Evolutionary conservation across 75 land plant genomes (phyloP), one percentile per base, ranked within the genome.

Genomic region (Selaginella moellendorffii): DNA sequence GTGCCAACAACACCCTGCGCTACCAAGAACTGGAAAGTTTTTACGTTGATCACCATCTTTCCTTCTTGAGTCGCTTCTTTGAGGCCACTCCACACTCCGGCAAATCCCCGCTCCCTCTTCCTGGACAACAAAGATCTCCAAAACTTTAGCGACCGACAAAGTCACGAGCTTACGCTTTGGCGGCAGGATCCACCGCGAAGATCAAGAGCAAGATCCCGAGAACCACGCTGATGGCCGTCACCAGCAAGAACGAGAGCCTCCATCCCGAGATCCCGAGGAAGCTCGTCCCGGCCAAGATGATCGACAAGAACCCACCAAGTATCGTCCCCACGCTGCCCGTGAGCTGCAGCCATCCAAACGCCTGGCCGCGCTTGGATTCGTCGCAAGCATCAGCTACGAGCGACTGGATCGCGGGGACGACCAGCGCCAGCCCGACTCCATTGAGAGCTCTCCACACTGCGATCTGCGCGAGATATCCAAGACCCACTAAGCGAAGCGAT

Each of bases 391-490:
- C 95, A 0, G 90, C 95, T 29, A 88, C 83, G 26, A 88, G 77
- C 5, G 95, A 88, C 59, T 78, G 82, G 29, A 85, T 85, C 0
- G 95, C 86, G 29, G 95, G 95, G 12, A 75, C 70, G 29, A 85
- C 95, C 58, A 88, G 60, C 26, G 90, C 95, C 54, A 88, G 79
- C 2, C 95, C 95, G 12, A 88, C 63, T 2, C 95, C 95, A 74
- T 88, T 88, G 63, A 88, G 63, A 10, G 74, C 93, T 71, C 95
- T 81, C 31, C 90, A 80, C 1, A 88, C 28, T 42, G 85, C 93
- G 23, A 88, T 71, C 92, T 87, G n/a, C 14, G 14, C 46, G 14
- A 36, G 14, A 36, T 36, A 36, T 5, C 46, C 5, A 5, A 36
- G 5, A 36, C 14, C 46, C 46, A 36, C 46, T 5, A 5, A 14